Evolutionary conservation across 2,329 filamentous ascomycete genomes (phyloP).

Genomic region (Sarocladium kiliense): DNA sequence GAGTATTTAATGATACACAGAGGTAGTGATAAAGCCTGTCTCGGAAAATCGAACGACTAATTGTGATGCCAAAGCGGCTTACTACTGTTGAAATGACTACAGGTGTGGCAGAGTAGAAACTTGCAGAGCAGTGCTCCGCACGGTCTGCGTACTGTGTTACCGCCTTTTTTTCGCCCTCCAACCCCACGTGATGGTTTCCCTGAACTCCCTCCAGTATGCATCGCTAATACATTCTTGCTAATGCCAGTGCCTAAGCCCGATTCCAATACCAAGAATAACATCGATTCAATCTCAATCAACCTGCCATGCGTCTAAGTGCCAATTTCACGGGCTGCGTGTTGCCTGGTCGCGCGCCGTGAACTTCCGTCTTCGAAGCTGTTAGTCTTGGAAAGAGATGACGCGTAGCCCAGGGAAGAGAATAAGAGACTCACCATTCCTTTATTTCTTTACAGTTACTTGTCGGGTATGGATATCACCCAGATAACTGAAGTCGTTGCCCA

Average conservation of each 20-base stretch:
- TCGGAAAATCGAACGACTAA: not conserved
- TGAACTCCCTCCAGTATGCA: not conserved
- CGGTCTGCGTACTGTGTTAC: not conserved
- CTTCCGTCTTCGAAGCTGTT: not conserved
- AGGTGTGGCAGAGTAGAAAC: not conserved
- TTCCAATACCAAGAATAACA: no score
- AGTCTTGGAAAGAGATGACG: not conserved
- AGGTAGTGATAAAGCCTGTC: no score
- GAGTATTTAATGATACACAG: no score
- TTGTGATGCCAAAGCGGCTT: not conserved
- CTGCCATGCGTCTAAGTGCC: not conserved
- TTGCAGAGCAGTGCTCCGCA: not conserved
- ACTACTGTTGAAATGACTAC: not conserved
- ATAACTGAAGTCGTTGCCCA: not conserved
- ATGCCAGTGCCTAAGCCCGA: not conserved
- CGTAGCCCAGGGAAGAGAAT: no score
- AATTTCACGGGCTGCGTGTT: not conserved
- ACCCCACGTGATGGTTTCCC: slow-evolving; percentile 3
- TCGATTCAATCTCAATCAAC: no score
- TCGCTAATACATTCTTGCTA: not conserved
- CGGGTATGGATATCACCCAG: not conserved
- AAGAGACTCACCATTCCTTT: not conserved
- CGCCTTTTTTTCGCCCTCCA: not conserved
- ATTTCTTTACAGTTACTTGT: not conserved
- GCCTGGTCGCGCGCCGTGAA: not conserved